phyloP scores from a whole-genome alignment of 2,329 filamentous ascomycete species.

The Exophiala sp. region DNA sequence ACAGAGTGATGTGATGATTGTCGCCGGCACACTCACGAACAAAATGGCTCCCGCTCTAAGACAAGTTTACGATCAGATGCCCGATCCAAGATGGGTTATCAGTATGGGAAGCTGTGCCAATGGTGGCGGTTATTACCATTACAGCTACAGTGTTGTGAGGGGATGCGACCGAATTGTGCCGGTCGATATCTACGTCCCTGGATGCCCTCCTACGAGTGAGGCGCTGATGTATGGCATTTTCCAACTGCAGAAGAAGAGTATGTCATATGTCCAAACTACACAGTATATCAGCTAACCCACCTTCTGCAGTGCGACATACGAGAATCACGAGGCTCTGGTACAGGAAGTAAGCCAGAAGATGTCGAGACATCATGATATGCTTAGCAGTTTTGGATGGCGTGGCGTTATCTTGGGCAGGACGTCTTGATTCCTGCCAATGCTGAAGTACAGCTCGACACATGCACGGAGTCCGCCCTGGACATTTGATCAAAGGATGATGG shows the following conservation, averaged over 20 bases:
- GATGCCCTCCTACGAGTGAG: constrained; percentile 58
- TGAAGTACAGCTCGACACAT: too few relatives aligned
- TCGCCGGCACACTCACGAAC: constrained; percentile 88
- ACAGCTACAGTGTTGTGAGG: constrained; percentile 73
- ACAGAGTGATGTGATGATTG: constrained; percentile 90
- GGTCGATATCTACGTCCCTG: constrained; percentile 76
- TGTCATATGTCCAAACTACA: background rate
- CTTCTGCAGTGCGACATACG: constrained; percentile 41
- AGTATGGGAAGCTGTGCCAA: constrained; percentile 84
- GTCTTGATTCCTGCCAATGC: too few relatives aligned
- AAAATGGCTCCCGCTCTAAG: constrained; percentile 91
- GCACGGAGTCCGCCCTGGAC: too few relatives aligned
- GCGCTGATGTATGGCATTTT: constrained; percentile 62
- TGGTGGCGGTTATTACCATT: constrained; percentile 83
- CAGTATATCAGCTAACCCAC: background rate
- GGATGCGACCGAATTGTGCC: constrained; percentile 75
- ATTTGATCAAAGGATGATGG: too few relatives aligned
- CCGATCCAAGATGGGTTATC: constrained; percentile 81
- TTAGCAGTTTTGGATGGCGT: too few relatives aligned
- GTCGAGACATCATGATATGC: too few relatives aligned
- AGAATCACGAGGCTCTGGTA: constrained; percentile 54
- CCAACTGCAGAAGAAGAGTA: constrained; percentile 69
- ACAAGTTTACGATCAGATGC: constrained; percentile 95
- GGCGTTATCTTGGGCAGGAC: too few relatives aligned
- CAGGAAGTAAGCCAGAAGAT: constrained; percentile 37